These are phyloP conservation scores for Massospora cicadina DNA, from an alignment of 371 early-diverging fungal genomes.

Conservation along the genomic window DNA sequence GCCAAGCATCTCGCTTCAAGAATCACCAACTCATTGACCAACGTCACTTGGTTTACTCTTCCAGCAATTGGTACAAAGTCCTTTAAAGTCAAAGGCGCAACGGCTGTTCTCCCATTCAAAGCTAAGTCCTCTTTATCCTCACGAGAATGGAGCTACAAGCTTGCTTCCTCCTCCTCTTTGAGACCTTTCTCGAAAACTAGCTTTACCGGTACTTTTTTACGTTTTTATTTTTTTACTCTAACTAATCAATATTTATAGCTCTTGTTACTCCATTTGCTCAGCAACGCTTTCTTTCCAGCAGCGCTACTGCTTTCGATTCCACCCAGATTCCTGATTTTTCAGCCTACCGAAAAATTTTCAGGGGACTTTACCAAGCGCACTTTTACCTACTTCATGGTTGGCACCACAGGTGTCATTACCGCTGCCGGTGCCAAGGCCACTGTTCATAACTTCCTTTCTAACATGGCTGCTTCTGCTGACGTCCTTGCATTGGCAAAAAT, in stretches of 20 bases:
- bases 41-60: constrained; percentile 1
- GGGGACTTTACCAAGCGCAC: constrained; percentile 48
- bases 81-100: not conserved
- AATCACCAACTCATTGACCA: not conserved
- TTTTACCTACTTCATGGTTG: constrained; percentile 89
- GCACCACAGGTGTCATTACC: constrained; percentile 66
- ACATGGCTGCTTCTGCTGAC: constrained; percentile 91
- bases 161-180: not conserved
- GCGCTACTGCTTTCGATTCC: constrained; percentile 20
- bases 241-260: constrained; percentile 13
- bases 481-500: constrained; percentile 94
- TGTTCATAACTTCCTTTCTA: constrained; percentile 74
- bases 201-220: constrained; percentile 8
- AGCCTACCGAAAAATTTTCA: constrained; percentile 41
- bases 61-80: not conserved
- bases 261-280: constrained; percentile 21
- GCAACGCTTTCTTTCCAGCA: constrained; percentile 27
- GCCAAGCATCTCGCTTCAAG: constrained; percentile 2
- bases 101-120: not conserved
- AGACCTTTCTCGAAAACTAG: not conserved
- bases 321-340: constrained; percentile 43
- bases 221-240: not conserved
- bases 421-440: constrained; percentile 83
- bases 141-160: not conserved
- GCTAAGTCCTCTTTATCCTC: constrained; percentile 5